Evolutionary conservation across 495 filamentous ascomycete genomes (phyloP), one percentile per base, ranked within the genome.

Genomic region (Aspergillus carlsbadensis): DNA sequence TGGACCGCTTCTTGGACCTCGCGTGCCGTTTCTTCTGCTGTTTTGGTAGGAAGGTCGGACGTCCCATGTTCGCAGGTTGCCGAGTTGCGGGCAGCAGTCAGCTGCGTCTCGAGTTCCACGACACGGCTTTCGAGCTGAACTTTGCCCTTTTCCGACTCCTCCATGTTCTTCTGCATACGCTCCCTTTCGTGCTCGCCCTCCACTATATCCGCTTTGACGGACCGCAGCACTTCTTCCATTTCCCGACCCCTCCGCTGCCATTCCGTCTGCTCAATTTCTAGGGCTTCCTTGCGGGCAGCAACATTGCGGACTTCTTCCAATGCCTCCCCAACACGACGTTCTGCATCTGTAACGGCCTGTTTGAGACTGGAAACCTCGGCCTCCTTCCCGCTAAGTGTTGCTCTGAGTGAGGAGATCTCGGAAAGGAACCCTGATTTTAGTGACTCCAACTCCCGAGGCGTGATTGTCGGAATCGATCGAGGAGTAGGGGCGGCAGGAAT

Each of bases 401-500:
- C 95, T 58, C 87, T 92, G 31, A 98, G 81, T 18, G 88, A 90
- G 45, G 87, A 92, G 49, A 98, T 92, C 66, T 98, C 88, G 4
- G 91, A 93, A 41, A 91, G 81, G 65, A 95, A 95, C 1, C 77
- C 77, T 0, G 93, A 96, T 67, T 97, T 97, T 47, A 98, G 78
- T 6, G 84, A 88, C 64, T 98, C 94, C 1, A 98, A 78, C 71
- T 98, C 94, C 24, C 94, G 87, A 1, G 92, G 88, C 3, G 95
- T 96, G 58, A 98, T 86, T 13, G 86, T 88, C 1, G 94, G 94
- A 39, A 98, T 84, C 39, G 89, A 95, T 52, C 93, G 87, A 15
- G 94, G 94, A 1, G 94, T 98, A 3, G 92, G 91, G 10, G 86
- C 81, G 3, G 91, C 89, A 10, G 91, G 90, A 14, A 97, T 87